Evolutionary conservation across 1,139 yeast species (phyloP).

Genomic region (Pichia sp.): DNA sequence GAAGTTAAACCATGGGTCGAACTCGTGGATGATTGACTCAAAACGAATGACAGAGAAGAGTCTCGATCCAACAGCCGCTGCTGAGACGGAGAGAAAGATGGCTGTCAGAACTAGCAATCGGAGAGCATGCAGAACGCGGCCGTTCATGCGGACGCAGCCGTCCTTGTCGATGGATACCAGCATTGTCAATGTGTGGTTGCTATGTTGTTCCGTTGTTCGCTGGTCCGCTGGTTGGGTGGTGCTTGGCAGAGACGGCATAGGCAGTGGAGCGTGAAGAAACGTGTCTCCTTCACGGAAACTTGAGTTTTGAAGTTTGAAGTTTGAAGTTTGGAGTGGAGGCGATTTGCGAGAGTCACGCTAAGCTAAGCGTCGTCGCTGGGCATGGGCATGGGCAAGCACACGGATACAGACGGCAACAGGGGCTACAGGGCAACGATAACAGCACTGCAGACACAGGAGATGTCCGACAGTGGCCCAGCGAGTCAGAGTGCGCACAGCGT

Average conservation of each 20-base stretch:
- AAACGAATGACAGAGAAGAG: conserved; percentile 75
- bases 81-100: conserved; percentile 28
- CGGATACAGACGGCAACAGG: no score
- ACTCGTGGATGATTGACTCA: conserved; percentile 96
- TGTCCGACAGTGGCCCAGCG: no score
- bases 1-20: conserved; percentile 98
- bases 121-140: conserved; percentile 14
- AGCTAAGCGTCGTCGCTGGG: no score
- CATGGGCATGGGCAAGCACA: no score
- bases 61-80: conserved; percentile 85
- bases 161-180: conserved; percentile 20
- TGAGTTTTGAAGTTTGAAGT: no score
- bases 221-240: not conserved
- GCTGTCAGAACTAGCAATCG: conserved; percentile 24
- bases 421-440: no score
- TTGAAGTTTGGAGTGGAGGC: no score
- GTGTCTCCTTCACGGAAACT: no score
- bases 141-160: conserved; percentile 24
- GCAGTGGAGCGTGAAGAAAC: not conserved
- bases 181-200: conserved; percentile 9
- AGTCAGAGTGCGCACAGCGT: no score
- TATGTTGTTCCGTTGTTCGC: not conserved
- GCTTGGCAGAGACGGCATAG: no score
- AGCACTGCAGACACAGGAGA: no score
- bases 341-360: no score